Conservation (phyloP, 2,329 filamentous ascomycete genomes). For the Rutstroemia sp. region DNA sequence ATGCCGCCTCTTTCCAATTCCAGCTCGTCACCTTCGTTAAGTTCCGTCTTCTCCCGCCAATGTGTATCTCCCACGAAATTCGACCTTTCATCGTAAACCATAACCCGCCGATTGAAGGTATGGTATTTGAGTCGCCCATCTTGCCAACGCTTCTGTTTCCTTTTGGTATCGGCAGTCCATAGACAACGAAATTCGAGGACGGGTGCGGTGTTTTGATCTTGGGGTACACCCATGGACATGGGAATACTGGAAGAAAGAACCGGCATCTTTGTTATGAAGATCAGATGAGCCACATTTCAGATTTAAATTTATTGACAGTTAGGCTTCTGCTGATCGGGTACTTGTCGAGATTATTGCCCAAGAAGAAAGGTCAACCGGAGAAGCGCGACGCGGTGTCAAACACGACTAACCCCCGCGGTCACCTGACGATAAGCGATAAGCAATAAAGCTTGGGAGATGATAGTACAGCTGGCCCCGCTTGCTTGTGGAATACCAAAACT, state of each 20-base stretch:
- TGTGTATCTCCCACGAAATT: slow-evolving; percentile 82
- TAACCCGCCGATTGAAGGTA: slow-evolving; percentile 82
- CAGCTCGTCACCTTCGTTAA: slow-evolving; percentile 77
- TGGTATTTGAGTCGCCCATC: slow-evolving; percentile 85
- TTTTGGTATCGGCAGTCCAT: slow-evolving; percentile 75
- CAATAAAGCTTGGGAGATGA: no score
- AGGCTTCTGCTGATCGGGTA: no score
- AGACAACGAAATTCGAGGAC: slow-evolving; percentile 81
- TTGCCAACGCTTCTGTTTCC: slow-evolving; percentile 90
- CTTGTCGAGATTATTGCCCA: no score
- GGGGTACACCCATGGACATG: slow-evolving; percentile 20
- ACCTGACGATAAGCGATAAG: no score
- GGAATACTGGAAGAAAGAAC: slow-evolving; percentile 10
- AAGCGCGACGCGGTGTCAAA: no score
- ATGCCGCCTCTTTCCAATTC: slow-evolving; percentile 67
- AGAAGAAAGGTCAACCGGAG: no score
- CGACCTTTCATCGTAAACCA: slow-evolving; percentile 79
- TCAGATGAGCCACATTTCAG: no score
- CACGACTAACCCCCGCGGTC: no score
- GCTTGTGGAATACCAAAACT: no score
- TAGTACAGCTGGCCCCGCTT: no score
- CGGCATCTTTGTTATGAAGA: slow-evolving; percentile 6
- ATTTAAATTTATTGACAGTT: background rate
- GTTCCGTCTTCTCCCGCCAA: slow-evolving; percentile 60
- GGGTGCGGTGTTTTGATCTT: slow-evolving; percentile 51